These are phyloP conservation scores for Buddleja alternifolia DNA, from an alignment of 257 asterid species.

Conservation along the genomic window DNA sequence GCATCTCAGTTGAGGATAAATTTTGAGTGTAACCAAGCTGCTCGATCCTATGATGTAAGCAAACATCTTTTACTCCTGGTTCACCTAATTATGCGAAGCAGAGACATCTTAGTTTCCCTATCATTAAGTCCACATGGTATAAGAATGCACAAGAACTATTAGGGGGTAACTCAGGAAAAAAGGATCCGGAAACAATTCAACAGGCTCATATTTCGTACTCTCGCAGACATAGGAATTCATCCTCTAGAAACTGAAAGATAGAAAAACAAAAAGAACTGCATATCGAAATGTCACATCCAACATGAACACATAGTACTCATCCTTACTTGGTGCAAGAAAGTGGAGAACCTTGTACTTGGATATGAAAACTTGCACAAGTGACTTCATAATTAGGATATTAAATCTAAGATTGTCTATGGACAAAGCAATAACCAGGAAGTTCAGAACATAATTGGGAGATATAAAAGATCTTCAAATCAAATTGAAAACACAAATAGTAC, in stretches of 20 bases:
- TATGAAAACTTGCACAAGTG: neutral
- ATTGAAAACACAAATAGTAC: neutral
- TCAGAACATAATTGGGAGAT: neutral
- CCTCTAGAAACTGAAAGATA: neutral
- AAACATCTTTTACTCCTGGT: neutral
- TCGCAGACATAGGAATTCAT: neutral
- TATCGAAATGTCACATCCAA: neutral
- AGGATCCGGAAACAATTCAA: neutral
- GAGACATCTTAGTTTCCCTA: conserved; percentile 14
- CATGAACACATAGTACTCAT: neutral
- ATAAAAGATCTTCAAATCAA: neutral
- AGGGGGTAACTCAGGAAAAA: neutral
- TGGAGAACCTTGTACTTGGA: neutral
- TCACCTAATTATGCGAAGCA: conserved; percentile 5
- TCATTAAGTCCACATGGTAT: neutral
- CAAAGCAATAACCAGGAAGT: neutral
- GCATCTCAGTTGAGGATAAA: neutral
- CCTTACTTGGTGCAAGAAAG: conserved; percentile 11
- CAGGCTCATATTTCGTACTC: neutral
- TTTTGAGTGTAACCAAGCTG: neutral
- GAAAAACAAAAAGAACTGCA: neutral
- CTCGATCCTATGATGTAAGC: neutral
- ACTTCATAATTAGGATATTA: neutral
- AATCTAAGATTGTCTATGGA: conserved; percentile 2
- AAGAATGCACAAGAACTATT: neutral